Percentiles rank a stretch among this genome's conserved stretches.
Evolutionary conservation across 176 grass and related monocot species (phyloP).

Genomic region (Aegilops sharonensis): DNA sequence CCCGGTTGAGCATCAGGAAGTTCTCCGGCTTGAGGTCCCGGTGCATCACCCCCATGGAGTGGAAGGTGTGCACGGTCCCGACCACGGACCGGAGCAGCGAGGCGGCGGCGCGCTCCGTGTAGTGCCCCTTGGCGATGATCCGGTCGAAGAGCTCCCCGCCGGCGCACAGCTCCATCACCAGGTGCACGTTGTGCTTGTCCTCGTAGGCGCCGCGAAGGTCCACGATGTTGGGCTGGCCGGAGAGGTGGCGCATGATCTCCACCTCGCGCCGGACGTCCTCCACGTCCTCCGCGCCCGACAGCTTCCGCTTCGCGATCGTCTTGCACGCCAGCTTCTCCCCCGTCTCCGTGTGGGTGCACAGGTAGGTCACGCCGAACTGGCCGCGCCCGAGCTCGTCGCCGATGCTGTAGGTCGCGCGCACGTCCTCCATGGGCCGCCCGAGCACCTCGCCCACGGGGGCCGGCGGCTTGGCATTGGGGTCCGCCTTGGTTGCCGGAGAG

Average conservation of each 20-base stretch:
- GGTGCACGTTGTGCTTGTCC: slow-evolving; percentile 75
- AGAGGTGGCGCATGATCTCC: slow-evolving; percentile 85
- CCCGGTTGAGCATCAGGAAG: slow-evolving; percentile 60
- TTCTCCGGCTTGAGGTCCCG: slow-evolving; percentile 89
- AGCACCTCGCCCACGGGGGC: slow-evolving; percentile 58
- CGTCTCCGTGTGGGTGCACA: slow-evolving; percentile 62
- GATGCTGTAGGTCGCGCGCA: slow-evolving; percentile 45
- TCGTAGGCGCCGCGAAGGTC: slow-evolving; percentile 65
- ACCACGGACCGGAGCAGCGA: slow-evolving; percentile 54
- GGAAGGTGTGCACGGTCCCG: slow-evolving; percentile 59
- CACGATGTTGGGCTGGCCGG: slow-evolving; percentile 65
- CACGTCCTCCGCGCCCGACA: slow-evolving; percentile 48
- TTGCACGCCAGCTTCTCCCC: slow-evolving; percentile 84
- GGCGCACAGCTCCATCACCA: slow-evolving; percentile 92
- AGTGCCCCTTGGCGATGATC: slow-evolving; percentile 68
- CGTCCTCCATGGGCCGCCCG: slow-evolving; percentile 66
- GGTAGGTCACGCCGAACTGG: slow-evolving; percentile 87
- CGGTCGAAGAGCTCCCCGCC: slow-evolving; percentile 91
- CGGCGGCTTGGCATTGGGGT: slow-evolving; percentile 22
- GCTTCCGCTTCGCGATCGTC: slow-evolving; percentile 79
- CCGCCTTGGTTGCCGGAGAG: slow-evolving; percentile 6
- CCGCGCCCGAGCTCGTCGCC: slow-evolving; percentile 88
- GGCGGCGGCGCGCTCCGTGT: slow-evolving; percentile 73
- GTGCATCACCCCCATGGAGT: slow-evolving; percentile 87
- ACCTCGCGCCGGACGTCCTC: slow-evolving; percentile 79